These are phyloP conservation scores for Parathielavia appendiculata DNA, from an alignment of 495 filamentous ascomycete species.

Conservation along the genomic window DNA sequence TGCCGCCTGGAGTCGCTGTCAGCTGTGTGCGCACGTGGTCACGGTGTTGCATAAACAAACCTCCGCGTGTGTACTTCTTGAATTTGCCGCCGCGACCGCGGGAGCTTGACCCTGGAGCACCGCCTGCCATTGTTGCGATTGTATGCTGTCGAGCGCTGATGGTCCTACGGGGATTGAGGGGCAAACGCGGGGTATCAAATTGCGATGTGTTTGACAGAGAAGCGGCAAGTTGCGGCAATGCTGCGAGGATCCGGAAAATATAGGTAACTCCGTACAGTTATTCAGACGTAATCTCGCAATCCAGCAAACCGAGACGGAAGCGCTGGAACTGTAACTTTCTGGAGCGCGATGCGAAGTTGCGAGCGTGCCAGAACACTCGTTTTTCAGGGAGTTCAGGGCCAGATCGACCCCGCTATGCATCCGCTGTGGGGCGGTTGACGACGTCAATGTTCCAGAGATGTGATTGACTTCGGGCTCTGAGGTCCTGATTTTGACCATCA, in stretches of 20 bases:
- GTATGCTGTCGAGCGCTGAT: background rate
- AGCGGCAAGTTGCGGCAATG: background rate
- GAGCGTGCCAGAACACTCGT: background rate
- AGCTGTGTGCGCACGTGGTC: background rate
- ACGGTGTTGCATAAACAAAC: slow-evolving; percentile 43
- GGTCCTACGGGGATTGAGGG: background rate
- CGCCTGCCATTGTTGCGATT: slow-evolving; percentile 53
- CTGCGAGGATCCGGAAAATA: background rate
- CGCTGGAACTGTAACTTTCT: too few species aligned
- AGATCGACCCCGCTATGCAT: background rate
- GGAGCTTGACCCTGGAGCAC: slow-evolving; percentile 48
- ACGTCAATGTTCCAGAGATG: background rate
- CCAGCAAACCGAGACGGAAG: too few species aligned
- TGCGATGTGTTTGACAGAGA: background rate
- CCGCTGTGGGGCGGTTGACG: background rate
- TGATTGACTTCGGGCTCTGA: too few species aligned
- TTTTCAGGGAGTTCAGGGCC: background rate
- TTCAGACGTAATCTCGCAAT: too few species aligned
- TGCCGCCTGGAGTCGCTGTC: slow-evolving; percentile 61
- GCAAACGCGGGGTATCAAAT: slow-evolving; percentile 19
- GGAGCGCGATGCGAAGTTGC: background rate
- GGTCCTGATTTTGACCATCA: too few species aligned
- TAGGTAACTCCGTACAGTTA: background rate
- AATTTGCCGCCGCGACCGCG: slow-evolving; percentile 88
- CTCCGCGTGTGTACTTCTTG: slow-evolving; percentile 86